Conservation (phyloP, 1,139 yeast species). For the Magnusiomyces sp. region DNA sequence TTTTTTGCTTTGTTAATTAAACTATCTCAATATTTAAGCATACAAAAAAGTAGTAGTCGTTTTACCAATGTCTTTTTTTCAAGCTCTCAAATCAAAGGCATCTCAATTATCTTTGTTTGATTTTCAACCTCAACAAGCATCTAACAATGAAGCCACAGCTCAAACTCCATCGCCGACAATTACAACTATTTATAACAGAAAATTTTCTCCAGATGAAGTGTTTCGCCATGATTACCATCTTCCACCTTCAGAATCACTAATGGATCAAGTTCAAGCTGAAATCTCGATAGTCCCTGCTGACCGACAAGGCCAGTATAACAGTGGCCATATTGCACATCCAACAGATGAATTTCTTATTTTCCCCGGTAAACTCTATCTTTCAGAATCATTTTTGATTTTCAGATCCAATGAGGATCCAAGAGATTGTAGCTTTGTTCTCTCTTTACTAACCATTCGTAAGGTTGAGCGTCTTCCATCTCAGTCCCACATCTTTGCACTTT, state of each 20-base stretch:
- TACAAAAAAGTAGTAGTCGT: too few species aligned
- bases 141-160: constrained; percentile 19
- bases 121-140: constrained; percentile 14
- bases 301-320: constrained; percentile 9
- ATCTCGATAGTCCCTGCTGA: constrained; percentile 41
- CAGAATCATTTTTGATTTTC: constrained; percentile 69
- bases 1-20: not conserved
- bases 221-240: constrained; percentile 59
- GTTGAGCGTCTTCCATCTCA: constrained; percentile 78
- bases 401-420: constrained; percentile 60
- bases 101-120: constrained; percentile 38
- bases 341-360: constrained; percentile 27
- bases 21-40: not conserved
- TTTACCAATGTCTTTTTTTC: constrained; percentile 52
- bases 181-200: constrained; percentile 30
- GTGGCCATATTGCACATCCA: constrained; percentile 28
- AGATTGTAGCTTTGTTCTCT: constrained; percentile 61
- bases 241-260: constrained; percentile 60
- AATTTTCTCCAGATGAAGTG: constrained; percentile 50
- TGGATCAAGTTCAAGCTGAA: constrained; percentile 66
- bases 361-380: constrained; percentile 58
- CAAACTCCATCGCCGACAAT: constrained; percentile 19
- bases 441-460: constrained; percentile 69
- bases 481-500: constrained; percentile 70
- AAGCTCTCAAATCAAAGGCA: constrained; percentile 42